Evolutionary conservation across 129 eudicot species (phyloP).

Genomic region (Lactuca saligna): DNA sequence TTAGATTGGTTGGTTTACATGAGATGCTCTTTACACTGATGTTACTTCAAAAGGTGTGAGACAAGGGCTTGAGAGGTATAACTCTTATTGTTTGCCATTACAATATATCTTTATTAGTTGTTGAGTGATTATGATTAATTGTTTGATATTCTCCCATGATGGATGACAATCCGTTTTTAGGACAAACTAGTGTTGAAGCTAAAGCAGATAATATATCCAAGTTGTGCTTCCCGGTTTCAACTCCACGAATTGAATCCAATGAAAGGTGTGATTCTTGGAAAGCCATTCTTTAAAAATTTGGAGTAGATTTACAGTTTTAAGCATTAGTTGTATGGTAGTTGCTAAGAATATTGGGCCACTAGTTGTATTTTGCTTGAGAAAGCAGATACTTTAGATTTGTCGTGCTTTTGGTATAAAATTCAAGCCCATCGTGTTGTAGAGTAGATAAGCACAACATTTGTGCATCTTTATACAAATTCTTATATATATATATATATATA

Average conservation of each 20-base stretch:
- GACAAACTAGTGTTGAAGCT: slow-evolving; percentile 48
- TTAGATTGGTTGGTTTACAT: slow-evolving; percentile 98
- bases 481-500: too few species aligned
- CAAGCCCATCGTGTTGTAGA: too few species aligned
- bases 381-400: too few species aligned
- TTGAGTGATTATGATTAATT: background rate
- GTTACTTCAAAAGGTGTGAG: slow-evolving; percentile 78
- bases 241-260: slow-evolving; percentile 67
- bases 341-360: too few species aligned
- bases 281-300: too few species aligned
- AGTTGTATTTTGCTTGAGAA: too few species aligned
- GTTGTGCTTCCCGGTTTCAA: slow-evolving; percentile 58
- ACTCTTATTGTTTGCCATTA: background rate
- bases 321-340: too few species aligned
- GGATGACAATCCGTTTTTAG: slow-evolving; percentile 97
- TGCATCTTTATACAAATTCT: too few species aligned
- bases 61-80: slow-evolving; percentile 74
- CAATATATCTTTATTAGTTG: background rate
- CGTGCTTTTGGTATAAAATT: too few species aligned
- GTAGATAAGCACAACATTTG: too few species aligned
- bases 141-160: slow-evolving; percentile 54
- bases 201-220: slow-evolving; percentile 64
- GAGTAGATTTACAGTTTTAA: too few species aligned
- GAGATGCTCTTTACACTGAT: slow-evolving; percentile 94
- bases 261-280: slow-evolving; percentile 54